Evolutionary conservation across 2,329 filamentous ascomycete species (phyloP).

Genomic region (Fusarium clavum): DNA sequence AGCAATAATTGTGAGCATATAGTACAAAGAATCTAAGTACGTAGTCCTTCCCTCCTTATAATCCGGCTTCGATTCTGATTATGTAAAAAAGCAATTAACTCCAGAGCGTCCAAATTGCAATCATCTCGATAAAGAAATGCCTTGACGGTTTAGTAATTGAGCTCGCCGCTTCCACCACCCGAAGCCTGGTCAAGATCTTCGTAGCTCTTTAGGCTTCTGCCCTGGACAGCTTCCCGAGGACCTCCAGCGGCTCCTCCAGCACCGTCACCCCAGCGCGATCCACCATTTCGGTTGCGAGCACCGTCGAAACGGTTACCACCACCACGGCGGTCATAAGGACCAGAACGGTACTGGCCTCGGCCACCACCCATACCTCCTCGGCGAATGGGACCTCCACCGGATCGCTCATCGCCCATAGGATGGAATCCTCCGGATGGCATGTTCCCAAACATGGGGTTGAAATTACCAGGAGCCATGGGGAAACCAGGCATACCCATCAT

Average conservation of each 20-base stretch:
- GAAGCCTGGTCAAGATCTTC: conserved; percentile 93
- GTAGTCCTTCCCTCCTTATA: not conserved
- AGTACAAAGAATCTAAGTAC: conserved; percentile 38
- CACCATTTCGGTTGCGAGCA: conserved; percentile 60
- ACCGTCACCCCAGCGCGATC: conserved; percentile 77
- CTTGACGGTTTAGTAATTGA: conserved; percentile 79
- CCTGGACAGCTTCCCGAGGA: conserved; percentile 90
- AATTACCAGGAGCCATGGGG: conserved; percentile 60
- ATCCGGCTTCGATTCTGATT: conserved; percentile 21
- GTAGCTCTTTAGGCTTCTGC: conserved; percentile 94
- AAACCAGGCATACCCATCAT: conserved; percentile 72
- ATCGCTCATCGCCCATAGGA: conserved; percentile 65
- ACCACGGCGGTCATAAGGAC: conserved; percentile 78
- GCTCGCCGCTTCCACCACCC: conserved; percentile 79
- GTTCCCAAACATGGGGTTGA: conserved; percentile 66
- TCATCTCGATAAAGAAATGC: not conserved
- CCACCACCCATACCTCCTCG: conserved; percentile 69
- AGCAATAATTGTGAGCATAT: conserved; percentile 34
- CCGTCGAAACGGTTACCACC: conserved; percentile 66
- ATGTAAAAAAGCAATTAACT: conserved; percentile 36
- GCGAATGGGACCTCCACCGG: conserved; percentile 77
- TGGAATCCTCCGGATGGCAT: conserved; percentile 64
- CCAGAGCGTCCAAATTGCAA: conserved; percentile 15
- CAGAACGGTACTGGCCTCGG: conserved; percentile 69
- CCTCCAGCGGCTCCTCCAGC: conserved; percentile 82